Base-by-base conservation (phyloP, 768 basidiomycete genomes). In the Panaeolus papilionaceus region DNA sequence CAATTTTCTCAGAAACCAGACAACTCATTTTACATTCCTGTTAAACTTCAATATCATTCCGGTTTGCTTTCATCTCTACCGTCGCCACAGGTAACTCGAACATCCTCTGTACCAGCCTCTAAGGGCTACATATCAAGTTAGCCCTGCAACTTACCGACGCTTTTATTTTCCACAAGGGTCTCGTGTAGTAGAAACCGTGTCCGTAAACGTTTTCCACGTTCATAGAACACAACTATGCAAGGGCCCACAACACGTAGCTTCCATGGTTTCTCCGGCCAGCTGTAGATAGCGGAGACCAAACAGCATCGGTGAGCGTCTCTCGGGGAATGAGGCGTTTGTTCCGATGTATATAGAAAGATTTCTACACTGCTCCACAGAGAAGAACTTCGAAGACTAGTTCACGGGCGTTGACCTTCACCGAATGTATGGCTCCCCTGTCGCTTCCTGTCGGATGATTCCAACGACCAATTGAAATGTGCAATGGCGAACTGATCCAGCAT, bases 301-400 rank as follows among this genome's bases (percentile, higher is more conserved):
- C 54, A 58, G 54, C 28, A 58, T 58, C 33, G n/a, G 28, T 58
- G 54, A 58, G 54, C 54, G 54, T 58, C 54, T 58, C 28, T 58
- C 54, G 54, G 54, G 54, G 9, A 58, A 14, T 8, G 33, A 33
- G 54, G 26, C 3, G 1, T 58, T 58, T 58, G 54, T 58, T 58
- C 54, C 54, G 54, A 58, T 2, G 28, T 28, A 28, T 58, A 37
- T 12, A 28, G 54, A 33, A 28, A 51, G 47, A 51, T 20, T 23
- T 51, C 47, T 18, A 26, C 47, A 51, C 28, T 58, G n/a, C 54
- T 58, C 54, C 49, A 51, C 47, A 51, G 14, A 23, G 47, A 47
- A 23, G 47, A 26, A 51, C 54, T 58, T 58, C 26, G 54, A 28
- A 58, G 6, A 37, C 6, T 33, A 58, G 33, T 33, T 23, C 47